Base-by-base conservation (phyloP, 306 rosid genomes). In the Mimosa pudica region DNA sequence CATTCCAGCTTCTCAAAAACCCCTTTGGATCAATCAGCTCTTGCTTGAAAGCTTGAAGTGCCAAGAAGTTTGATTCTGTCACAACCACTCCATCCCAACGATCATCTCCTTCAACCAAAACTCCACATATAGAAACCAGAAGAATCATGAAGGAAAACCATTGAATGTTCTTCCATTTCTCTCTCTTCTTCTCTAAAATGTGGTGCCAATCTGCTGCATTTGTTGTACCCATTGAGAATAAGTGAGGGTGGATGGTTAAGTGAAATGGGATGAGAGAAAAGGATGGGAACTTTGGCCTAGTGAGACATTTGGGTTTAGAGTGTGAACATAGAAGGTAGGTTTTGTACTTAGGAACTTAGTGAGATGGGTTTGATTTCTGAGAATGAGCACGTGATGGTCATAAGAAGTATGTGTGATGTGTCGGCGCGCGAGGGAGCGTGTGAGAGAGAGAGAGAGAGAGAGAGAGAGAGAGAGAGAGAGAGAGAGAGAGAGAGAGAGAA, bases 21-120 rank as follows among this genome's bases (percentile, higher is more conserved):
- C 68, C 68, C 12, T 62, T 62, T 36, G 68, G 42, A 62, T 62
- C 68, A 62, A 62, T 62, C 38, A 62, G 42, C 42, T 62, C 68
- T 62, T 62, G 42, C 42, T 62, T 62, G 68, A 62, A 62, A 8
- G 68, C 42, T 62, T 62, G 68, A 10, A 62, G 68, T 4, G 68
- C 68, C 42, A 62, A 30, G 68, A 62, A 62, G 30, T 62, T 62
- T 62, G 68, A 62, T 62, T 62, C 68, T 32, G 68, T 62, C 42
- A 62, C 68, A 12, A 62, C 42, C 42, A 62, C 68, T 3, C 68
- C 68, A 62, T 62, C 68, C 68, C 68, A 62, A 62, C 68, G 68
- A 12, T 62, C 68, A 32, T 32, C 68, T 33, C 42, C 68, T 30
- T 62, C 68, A 12, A 36, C 68, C 68, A 62, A 62, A 62, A 32